Conservation (phyloP, 345 rosid species). For the Gossypium thurberi region DNA sequence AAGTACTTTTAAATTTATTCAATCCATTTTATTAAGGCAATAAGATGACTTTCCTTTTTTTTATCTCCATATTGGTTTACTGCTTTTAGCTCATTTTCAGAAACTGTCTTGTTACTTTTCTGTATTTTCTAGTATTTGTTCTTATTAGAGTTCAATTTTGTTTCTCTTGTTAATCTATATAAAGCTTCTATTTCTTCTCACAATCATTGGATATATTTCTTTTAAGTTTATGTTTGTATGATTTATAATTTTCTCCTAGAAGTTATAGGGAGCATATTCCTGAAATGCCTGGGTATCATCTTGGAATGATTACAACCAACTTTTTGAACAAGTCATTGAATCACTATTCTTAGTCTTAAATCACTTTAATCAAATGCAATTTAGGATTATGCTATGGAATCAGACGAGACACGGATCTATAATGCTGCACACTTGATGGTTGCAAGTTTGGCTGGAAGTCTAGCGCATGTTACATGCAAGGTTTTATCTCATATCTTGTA, state of each 20-base stretch:
- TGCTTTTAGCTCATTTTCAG: background rate
- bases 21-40: background rate
- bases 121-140: background rate
- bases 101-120: background rate
- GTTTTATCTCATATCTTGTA: slow-evolving; percentile 25
- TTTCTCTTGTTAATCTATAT: background rate
- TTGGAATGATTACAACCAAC: background rate
- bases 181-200: background rate
- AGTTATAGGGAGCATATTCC: background rate
- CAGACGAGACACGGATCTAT: slow-evolving; percentile 87
- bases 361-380: background rate
- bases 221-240: background rate
- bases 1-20: background rate
- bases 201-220: background rate
- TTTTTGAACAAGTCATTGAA: background rate
- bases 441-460: slow-evolving; percentile 98
- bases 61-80: background rate
- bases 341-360: background rate
- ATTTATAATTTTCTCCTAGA: background rate
- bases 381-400: slow-evolving; percentile 88
- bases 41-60: background rate
- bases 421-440: slow-evolving; percentile 98
- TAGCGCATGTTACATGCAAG: slow-evolving; percentile 99
- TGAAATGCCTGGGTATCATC: background rate
- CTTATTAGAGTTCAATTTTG: background rate